phyloP scores from a whole-genome alignment of 345 rosid species.

The Adansonia digitata region DNA sequence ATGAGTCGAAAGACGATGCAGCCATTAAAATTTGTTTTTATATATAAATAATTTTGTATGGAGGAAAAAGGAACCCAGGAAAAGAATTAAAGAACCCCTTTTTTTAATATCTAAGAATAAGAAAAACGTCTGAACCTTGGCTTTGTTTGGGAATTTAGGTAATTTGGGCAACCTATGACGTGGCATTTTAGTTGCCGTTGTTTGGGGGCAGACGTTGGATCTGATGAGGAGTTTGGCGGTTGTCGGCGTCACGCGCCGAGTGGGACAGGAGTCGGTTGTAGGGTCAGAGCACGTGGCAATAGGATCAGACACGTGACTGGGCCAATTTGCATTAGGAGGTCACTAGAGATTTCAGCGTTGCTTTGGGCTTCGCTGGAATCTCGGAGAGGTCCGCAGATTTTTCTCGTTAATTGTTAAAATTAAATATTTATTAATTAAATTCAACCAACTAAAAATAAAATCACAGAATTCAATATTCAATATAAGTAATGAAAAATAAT shows the following conservation, averaged over 20 bases:
- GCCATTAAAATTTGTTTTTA: constrained; percentile 45
- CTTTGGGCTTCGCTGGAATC: neutral
- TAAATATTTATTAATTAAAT: too few species aligned
- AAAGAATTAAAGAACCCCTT: too few species aligned
- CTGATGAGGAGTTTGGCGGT: neutral
- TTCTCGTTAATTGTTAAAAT: too few species aligned
- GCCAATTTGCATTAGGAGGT: neutral
- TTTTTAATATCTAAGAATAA: too few species aligned
- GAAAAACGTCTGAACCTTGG: too few species aligned
- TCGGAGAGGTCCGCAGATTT: neutral
- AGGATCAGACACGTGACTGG: neutral
- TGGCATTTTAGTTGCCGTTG: neutral
- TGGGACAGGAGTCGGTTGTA: neutral
- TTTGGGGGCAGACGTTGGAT: neutral
- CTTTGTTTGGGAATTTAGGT: neutral
- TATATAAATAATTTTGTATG: neutral
- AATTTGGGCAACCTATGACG: neutral
- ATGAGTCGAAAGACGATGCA: constrained; percentile 36
- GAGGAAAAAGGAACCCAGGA: neutral
- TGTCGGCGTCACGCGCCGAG: neutral
- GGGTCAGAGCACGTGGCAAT: neutral
- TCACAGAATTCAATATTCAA: too few species aligned
- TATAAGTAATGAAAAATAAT: too few species aligned
- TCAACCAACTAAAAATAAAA: too few species aligned
- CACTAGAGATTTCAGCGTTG: neutral